phyloP scores from a whole-genome alignment of 768 basidiomycete species.

The Phlebiopsis flavidoalba region DNA sequence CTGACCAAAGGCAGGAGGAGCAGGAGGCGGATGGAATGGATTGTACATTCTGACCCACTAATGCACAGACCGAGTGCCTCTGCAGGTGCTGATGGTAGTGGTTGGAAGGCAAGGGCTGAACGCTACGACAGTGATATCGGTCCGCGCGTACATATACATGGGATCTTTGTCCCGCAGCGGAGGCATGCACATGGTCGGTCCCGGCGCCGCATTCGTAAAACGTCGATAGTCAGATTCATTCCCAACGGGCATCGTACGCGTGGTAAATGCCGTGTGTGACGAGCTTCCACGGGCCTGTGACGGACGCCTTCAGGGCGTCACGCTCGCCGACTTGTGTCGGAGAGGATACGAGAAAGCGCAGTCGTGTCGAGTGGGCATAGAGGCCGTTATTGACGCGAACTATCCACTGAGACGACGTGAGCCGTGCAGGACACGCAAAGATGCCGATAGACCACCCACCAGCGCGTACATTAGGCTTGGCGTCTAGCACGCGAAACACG shows the following conservation, averaged over 20 bases:
- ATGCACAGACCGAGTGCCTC: neutral
- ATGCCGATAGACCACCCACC: neutral
- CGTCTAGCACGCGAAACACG: neutral
- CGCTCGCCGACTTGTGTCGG: neutral
- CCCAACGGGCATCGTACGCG: neutral
- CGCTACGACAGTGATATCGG: neutral
- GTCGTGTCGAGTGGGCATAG: neutral
- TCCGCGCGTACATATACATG: neutral
- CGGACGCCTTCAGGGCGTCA: neutral
- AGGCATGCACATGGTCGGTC: neutral
- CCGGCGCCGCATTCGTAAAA: neutral
- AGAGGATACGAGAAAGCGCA: neutral
- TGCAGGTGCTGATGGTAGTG: neutral
- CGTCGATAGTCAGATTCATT: neutral
- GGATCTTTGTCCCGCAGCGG: neutral
- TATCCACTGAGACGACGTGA: neutral
- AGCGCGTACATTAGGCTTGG: neutral
- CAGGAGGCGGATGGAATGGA: slow-evolving; percentile 38
- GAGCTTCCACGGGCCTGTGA: neutral
- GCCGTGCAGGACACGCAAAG: neutral
- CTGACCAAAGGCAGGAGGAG: slow-evolving; percentile 44
- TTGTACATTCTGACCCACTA: slow-evolving; percentile 22
- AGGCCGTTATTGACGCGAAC: neutral
- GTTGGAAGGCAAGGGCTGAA: neutral
- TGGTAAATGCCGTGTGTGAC: neutral